Base-by-base conservation (phyloP, 208 protist species). In the Leishmania tarentolae region DNA sequence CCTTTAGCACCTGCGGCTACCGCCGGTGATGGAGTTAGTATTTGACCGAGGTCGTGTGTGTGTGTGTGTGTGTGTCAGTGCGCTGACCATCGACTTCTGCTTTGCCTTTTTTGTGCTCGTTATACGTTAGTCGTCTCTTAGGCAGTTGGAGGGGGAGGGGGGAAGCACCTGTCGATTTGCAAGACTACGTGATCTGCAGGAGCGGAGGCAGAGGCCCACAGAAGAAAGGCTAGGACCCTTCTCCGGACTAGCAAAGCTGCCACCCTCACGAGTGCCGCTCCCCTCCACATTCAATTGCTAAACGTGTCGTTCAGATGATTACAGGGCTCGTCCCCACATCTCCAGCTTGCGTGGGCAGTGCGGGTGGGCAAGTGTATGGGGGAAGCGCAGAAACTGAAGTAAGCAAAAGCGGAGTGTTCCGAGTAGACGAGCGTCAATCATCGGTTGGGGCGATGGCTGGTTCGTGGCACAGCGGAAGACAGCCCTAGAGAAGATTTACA, bases 91-190 rank as follows among this genome's bases (percentile, higher is more conserved):
- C 28, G 28, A 15, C 7, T 35, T 44, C 15, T 40, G 13, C n/a
- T n/a, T 9, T 42, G 57, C 4, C 13, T 3, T 59, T 44, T 6
- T 52, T 50, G 28, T 50, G 47, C 24, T 8, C 52, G 40, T 19
- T 52, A 72, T 50, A 50, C 42, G 35, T 72, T 72, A 72, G 42
- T 72, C n/a, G 42, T 19, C 3, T 46, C 42, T 72, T 72, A 72
- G 2, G 42, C 24, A 52, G 7, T 28, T 72, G 19, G 68, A 52
- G 21, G 24, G 13, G 17, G 3, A 2, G 44, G 42, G 11, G 44
- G 24, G 31, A 68, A 3, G 19, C 31, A 11, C n/a, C n/a, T 3
- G n/a, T 31, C n/a, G 13, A 28, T 31, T 31, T 61, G 24, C 56
- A 31, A 17, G 28, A 24, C 56, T 13, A 31, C 56, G 56, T 13